A percentile compares a stretch with the other conserved stretches of the same genome.
Evolutionary conservation across 2,329 filamentous ascomycete genomes (phyloP).

Genomic region (Tolypocladium nubicola): DNA sequence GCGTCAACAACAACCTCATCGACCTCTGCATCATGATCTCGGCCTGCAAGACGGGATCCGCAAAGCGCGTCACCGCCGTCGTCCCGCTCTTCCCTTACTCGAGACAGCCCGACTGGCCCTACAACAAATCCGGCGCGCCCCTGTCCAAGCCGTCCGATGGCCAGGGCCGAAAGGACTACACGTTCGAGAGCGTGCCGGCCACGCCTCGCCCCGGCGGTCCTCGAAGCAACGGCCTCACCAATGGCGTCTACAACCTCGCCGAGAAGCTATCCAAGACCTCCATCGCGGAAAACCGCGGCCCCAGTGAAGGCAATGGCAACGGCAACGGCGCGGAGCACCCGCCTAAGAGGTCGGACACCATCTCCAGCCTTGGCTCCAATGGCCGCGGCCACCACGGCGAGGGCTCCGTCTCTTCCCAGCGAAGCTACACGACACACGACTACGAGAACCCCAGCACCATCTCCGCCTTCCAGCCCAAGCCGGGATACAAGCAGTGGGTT

Average conservation of each 20-base stretch:
- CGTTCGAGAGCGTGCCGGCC: conserved; percentile 84
- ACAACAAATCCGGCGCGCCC: conserved; percentile 90
- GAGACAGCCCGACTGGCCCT: conserved; percentile 89
- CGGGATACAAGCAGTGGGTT: conserved; percentile 97
- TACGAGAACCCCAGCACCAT: conserved; percentile 47
- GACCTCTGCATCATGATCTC: conserved; percentile 97
- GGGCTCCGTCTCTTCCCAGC: conserved; percentile 29
- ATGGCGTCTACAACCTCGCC: conserved; percentile 58
- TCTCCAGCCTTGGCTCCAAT: conserved; percentile 22
- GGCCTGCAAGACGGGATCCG: conserved; percentile 92
- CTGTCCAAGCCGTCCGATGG: conserved; percentile 55
- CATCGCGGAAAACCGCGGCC: conserved; percentile 35
- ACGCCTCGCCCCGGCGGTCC: conserved; percentile 67
- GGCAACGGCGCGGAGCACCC: conserved; percentile 21
- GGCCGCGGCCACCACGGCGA: conserved; percentile 26
- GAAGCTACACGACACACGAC: conserved; percentile 53
- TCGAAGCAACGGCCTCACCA: conserved; percentile 53
- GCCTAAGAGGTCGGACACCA: conserved; percentile 23
- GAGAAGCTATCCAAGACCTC: conserved; percentile 61
- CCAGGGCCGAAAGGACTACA: conserved; percentile 51
- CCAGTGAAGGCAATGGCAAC: conserved; percentile 12
- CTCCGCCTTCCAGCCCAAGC: conserved; percentile 61
- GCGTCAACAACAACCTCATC: conserved; percentile 92
- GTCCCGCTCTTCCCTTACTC: conserved; percentile 95
- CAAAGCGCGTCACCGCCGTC: conserved; percentile 85